Percentiles rank a stretch among this genome's conserved stretches.
These are phyloP conservation scores for Pleomassaria siparia DNA, from an alignment of 2,329 filamentous ascomycete species.

Conservation along the genomic window DNA sequence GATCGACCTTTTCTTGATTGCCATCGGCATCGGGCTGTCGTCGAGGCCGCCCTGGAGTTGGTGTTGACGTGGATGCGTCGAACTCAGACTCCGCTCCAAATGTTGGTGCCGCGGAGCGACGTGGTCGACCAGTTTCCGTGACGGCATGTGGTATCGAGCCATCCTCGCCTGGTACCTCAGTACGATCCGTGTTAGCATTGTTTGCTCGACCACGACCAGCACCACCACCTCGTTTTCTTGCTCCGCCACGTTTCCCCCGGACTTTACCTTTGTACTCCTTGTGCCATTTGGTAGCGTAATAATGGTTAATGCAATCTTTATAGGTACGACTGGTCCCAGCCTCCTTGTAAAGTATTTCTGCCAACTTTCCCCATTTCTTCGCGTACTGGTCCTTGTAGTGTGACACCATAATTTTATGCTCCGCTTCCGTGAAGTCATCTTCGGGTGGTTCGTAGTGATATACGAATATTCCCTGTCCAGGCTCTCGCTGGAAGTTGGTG, in stretches of 20 bases:
- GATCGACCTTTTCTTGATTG: slow-evolving; percentile 40
- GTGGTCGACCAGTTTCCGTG: slow-evolving; percentile 53
- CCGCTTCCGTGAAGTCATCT: slow-evolving; percentile 73
- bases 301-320: slow-evolving; percentile 80
- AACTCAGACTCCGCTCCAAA: slow-evolving; percentile 66
- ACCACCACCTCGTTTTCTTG: slow-evolving; percentile 32
- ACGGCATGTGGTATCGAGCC: slow-evolving; percentile 40
- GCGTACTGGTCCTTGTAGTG: slow-evolving; percentile 70
- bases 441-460: slow-evolving; percentile 73
- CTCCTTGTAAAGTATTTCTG: slow-evolving; percentile 58
- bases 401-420: slow-evolving; percentile 71
- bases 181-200: slow-evolving; percentile 55
- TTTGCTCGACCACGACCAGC: slow-evolving; percentile 55
- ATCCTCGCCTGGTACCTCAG: slow-evolving; percentile 44
- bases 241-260: slow-evolving; percentile 32
- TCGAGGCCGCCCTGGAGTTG: slow-evolving; percentile 38
- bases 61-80: slow-evolving; percentile 49
- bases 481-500: slow-evolving; percentile 63
- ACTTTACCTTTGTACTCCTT: slow-evolving; percentile 76
- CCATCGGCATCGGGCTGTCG: slow-evolving; percentile 36
- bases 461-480: slow-evolving; percentile 66
- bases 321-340: slow-evolving; percentile 64
- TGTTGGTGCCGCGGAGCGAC: slow-evolving; percentile 64
- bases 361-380: slow-evolving; percentile 81
- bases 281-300: slow-evolving; percentile 77